Conservation (phyloP, 169 alveolate species). For the Blepharisma undulans region DNA sequence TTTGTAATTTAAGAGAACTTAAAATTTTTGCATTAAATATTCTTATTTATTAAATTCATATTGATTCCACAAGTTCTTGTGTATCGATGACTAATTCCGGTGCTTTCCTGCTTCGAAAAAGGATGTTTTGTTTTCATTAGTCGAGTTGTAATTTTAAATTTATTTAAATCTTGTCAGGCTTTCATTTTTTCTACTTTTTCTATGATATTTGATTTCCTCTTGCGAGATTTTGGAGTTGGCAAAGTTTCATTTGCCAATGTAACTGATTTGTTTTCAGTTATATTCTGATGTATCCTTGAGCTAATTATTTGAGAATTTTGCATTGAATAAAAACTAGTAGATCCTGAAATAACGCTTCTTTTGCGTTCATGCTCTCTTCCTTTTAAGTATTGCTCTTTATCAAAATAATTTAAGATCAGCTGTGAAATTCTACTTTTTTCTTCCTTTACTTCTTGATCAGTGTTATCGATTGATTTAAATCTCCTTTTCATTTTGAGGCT, state of each 20-base stretch:
- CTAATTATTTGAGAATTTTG: background rate
- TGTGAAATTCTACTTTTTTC: background rate
- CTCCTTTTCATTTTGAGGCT: background rate
- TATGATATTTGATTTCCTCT: background rate
- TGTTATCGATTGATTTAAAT: background rate
- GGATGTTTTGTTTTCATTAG: background rate
- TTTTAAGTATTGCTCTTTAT: background rate
- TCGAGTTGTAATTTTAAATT: background rate
- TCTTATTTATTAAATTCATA: too few species aligned
- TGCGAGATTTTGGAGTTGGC: background rate
- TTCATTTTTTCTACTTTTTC: background rate
- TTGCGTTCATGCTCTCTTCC: background rate
- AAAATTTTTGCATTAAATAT: too few species aligned
- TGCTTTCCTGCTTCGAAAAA: background rate
- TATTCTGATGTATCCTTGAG: background rate
- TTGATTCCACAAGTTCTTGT: background rate
- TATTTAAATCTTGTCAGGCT: background rate
- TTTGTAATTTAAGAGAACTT: background rate
- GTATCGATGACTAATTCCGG: background rate
- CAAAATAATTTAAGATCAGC: background rate
- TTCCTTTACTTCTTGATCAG: background rate
- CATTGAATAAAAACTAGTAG: background rate
- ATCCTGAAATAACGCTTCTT: background rate
- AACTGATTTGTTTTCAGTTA: background rate
- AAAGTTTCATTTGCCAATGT: background rate